Evolutionary conservation across 2,329 filamentous ascomycete species (phyloP).

Genomic region (Pyrenochaeta sp.): DNA sequence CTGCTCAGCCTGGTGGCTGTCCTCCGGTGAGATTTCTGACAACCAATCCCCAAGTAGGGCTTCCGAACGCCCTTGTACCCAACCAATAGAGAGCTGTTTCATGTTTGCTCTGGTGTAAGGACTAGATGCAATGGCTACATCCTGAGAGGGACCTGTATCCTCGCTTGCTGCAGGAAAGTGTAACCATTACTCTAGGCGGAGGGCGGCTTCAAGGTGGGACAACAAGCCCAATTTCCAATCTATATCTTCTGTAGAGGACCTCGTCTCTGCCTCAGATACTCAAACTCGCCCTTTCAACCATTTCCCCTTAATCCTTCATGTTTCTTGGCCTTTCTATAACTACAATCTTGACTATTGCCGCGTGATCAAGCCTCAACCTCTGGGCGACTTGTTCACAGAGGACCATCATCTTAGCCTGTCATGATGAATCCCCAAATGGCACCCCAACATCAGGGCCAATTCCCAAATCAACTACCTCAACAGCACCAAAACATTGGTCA

Average conservation of each 20-base stretch:
- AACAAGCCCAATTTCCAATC: constrained; percentile 4
- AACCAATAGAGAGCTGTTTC: constrained; percentile 21
- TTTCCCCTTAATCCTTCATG: constrained; percentile 1
- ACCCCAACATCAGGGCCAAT: constrained; percentile 16
- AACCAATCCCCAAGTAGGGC: constrained; percentile 22
- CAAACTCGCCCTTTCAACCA: constrained; percentile 14
- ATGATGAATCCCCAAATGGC: constrained; percentile 23
- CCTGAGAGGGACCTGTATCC: constrained; percentile 13
- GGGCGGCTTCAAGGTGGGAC: constrained; percentile 13
- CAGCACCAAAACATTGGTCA: constrained; percentile 30
- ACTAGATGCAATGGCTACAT: constrained; percentile 9
- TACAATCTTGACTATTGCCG: neutral
- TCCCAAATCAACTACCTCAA: constrained; percentile 13
- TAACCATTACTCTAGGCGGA: constrained; percentile 15
- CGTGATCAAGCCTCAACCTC: neutral
- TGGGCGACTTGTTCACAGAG: neutral
- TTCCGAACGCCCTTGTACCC: constrained; percentile 16
- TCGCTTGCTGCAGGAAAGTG: constrained; percentile 20
- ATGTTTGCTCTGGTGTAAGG: constrained; percentile 6
- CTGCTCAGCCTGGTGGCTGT: constrained; percentile 27
- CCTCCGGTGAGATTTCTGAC: constrained; percentile 27
- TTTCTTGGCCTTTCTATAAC: neutral
- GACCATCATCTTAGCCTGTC: neutral
- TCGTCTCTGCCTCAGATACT: constrained; percentile 20
- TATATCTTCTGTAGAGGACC: constrained; percentile 23